Evolutionary conservation across 441 rosid species (phyloP), one percentile per base, ranked within the genome.

Genomic region (Corymbia citriodora): DNA sequence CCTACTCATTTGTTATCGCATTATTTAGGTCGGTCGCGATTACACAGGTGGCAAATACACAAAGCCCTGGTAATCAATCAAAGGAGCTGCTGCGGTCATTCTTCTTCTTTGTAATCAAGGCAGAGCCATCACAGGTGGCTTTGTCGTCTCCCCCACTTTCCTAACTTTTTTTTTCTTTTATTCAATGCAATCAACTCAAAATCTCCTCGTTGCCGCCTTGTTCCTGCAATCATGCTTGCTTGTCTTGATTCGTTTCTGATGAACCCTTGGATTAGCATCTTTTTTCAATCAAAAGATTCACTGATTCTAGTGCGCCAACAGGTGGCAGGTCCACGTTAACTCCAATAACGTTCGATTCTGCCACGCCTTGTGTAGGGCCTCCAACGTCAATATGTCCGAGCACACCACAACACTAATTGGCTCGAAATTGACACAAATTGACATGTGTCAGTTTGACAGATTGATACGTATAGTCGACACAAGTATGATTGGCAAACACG

Each of bases 371-470:
- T 33, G 33, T 11, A 6, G 83, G 83, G 49, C 5, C 82, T 10
- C 27, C 49, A 3, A 40, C 83, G 21, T 21, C 1, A 8, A 33
- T 11, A 33, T 17, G 2, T 36, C 6, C 17, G 0, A 27, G 10
- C 3, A 3, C 13, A 15, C 18, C 79, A 10, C 7, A 2, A 72
- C 2, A 19, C 7, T 1, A 72, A 4, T 6, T 36, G 6, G 36
- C 48, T 19, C 16, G 4, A 19, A 72, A 36, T 0, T 6, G 49
- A 6, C 15, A 36, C 2, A 0, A 72, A 36, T 36, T 1, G 16
- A 3, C 14, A 9, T 8, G 68, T 61, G 12, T 27, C 1, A 6
- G 6, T 4, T 40, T 40, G 45, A 40, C 45, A 40, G 6, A 40
- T 40, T 3, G 33, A 29, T 31, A 12, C 33, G 0, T 10, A 25